Base-by-base conservation (phyloP, 73 alveolate genomes). In the Symbiodinium pilosum region DNA sequence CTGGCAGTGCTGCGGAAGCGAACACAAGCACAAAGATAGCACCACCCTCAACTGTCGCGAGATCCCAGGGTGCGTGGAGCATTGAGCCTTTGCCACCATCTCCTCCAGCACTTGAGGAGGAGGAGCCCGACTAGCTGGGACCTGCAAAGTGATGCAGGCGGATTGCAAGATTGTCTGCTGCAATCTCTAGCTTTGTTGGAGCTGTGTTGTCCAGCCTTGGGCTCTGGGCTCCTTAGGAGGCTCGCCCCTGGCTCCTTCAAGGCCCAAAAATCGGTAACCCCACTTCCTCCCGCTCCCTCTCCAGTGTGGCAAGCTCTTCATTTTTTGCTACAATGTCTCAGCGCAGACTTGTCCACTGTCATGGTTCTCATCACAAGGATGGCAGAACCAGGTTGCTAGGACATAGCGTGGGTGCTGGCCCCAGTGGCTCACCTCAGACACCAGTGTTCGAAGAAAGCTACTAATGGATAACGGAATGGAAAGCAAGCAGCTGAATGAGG, bases 361-460 rank as follows among this genome's bases (percentile, higher is more conserved):
- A 91, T 91, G 86, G 81, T 91, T 91, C 97, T 91, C 97, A 91
- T 91, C 97, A 91, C 97, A 91, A 21, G 97, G 97, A 71, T 91
- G 97, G 64, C 97, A 91, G 34, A 91, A 91, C 97, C 97, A 91
- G 40, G 97, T 91, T 42, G 97, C 97, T 59, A 91, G 43, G 30
- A 91, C 97, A 28, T 91, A 91, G 54, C 97, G 69, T 44, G 87
- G 97, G 54, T 34, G 97, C 26, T 91, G 34, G 54, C 97, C 97
- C 97, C 97, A 91, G 51, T 91, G 86, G 54, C 97, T 91, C 28
- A 91, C 97, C 94, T 87, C 41, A 34, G 94, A 64, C 81, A n/a
- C 14, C 59, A 47, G 59, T 47, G 59, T 6, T 6, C 59, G 21
- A 47, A 47, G 6, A 9, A 14, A 47, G 21, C 6, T 47, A 47